phyloP scores from a whole-genome alignment of 352 stramenopile genomes.

The Phytophthora cactorum region DNA sequence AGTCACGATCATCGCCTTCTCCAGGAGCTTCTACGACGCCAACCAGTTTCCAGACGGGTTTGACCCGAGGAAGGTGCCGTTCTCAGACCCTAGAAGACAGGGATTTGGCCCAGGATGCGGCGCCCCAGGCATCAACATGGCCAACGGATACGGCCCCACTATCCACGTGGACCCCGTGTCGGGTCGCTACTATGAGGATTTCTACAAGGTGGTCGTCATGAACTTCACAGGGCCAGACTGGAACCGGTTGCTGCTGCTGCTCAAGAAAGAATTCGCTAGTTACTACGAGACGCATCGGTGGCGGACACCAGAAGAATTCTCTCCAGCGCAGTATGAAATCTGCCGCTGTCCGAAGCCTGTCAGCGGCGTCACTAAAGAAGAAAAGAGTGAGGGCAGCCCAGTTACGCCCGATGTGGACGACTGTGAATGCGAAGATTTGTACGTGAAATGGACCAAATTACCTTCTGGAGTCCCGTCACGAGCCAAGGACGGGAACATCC shows the following conservation, averaged over 20 bases:
- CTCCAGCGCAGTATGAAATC: slow-evolving; percentile 65
- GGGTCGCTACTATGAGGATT: slow-evolving; percentile 75
- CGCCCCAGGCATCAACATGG: slow-evolving; percentile 35
- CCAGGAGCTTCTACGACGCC: slow-evolving; percentile 85
- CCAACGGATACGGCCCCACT: slow-evolving; percentile 54
- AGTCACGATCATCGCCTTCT: slow-evolving; percentile 94
- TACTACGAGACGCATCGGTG: slow-evolving; percentile 89
- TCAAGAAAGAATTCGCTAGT: slow-evolving; percentile 95
- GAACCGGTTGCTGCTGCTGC: slow-evolving; percentile 85
- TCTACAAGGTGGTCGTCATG: slow-evolving; percentile 86
- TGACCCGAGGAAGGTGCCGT: slow-evolving; percentile 46
- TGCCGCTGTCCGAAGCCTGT: slow-evolving; percentile 30
- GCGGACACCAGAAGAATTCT: slow-evolving; percentile 56
- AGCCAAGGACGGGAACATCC: slow-evolving; percentile 95
- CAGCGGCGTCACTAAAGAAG: neutral
- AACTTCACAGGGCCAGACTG: slow-evolving; percentile 93
- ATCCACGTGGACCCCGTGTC: slow-evolving; percentile 65
- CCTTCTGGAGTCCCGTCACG: slow-evolving; percentile 87
- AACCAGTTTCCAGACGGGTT: slow-evolving; percentile 70
- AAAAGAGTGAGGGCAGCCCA: neutral
- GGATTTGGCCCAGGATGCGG: slow-evolving; percentile 47
- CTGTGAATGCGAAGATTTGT: slow-evolving; percentile 24
- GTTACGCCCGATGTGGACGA: neutral
- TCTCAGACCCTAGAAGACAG: slow-evolving; percentile 58
- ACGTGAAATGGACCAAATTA: slow-evolving; percentile 66